A percentile compares a stretch with the other conserved stretches of the same genome.
Conservation (phyloP, 352 stramenopile genomes). For the Phytophthora hibernalis region DNA sequence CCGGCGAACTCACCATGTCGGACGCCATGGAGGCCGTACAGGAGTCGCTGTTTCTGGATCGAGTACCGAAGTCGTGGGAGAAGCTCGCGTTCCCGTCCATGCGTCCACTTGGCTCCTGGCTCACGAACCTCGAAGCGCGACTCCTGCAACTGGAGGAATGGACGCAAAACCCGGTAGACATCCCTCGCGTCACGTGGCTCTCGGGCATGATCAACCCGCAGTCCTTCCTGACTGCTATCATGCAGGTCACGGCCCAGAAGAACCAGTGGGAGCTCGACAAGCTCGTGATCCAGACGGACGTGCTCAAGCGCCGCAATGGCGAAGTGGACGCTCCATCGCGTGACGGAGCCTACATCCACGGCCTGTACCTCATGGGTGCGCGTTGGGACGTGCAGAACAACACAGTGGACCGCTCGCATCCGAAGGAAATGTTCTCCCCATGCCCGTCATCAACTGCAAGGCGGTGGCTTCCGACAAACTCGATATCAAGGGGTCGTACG, state of each 20-base stretch:
- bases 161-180: conserved; percentile 96
- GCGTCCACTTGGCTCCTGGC: conserved; percentile 92
- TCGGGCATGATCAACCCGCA: conserved; percentile 96
- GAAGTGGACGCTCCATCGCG: conserved; percentile 91
- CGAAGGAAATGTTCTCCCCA: conserved; percentile 99
- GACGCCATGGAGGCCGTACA: conserved; percentile 97
- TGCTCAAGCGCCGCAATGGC: conserved; percentile 93
- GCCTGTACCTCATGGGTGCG: conserved; percentile 95
- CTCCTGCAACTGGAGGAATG: conserved; percentile 96
- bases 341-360: conserved; percentile 96
- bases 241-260: conserved; percentile 97
- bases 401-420: conserved; percentile 94
- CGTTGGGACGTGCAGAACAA: conserved; percentile 93
- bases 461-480: conserved; percentile 95
- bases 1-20: conserved; percentile 98
- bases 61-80: conserved; percentile 94
- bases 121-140: conserved; percentile 93
- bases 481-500: conserved; percentile 94
- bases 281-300: conserved; percentile 96
- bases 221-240: conserved; percentile 97
- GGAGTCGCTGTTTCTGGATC: conserved; percentile 93
- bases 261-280: conserved; percentile 98
- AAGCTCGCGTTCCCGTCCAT: conserved; percentile 95
- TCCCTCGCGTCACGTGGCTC: conserved; percentile 96
- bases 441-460: conserved; percentile 98